Evolutionary conservation across 1,284 basidiomycete species (phyloP).

Genomic region (Trichosporon asahii): DNA sequence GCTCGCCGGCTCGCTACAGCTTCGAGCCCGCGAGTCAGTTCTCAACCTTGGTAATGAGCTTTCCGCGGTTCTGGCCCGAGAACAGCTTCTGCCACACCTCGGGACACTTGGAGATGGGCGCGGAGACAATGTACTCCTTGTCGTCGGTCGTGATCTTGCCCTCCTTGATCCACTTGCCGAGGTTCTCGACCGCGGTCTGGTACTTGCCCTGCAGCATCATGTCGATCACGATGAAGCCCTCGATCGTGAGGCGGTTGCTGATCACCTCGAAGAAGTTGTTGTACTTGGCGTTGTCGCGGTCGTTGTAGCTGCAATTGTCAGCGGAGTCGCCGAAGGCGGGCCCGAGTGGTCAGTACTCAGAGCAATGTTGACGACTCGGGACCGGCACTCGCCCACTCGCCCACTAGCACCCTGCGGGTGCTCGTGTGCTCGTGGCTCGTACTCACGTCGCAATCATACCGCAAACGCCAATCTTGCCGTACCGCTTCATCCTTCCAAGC

Average conservation of each 20-base stretch:
- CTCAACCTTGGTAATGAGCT: constrained; percentile 43
- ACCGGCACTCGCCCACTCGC: no score
- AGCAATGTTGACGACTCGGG: no score
- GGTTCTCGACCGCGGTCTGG: constrained; percentile 25
- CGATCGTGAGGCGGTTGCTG: constrained; percentile 49
- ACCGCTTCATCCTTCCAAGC: constrained; percentile 46
- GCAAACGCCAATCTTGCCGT: constrained; percentile 53
- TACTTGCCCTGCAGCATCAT: constrained; percentile 23
- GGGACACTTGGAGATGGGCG: constrained; percentile 43
- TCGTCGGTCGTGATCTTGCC: constrained; percentile 41
- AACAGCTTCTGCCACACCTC: constrained; percentile 42
- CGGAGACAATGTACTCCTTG: constrained; percentile 40
- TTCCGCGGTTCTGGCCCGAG: constrained; percentile 43
- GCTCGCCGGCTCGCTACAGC: background rate
- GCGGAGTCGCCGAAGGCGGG: no score
- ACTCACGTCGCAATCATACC: constrained; percentile 36
- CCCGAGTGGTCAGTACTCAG: no score
- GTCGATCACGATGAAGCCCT: constrained; percentile 53
- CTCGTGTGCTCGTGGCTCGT: no score
- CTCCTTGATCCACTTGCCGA: constrained; percentile 33
- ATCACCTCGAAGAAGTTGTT: constrained; percentile 46
- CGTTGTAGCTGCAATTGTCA: constrained; percentile 23
- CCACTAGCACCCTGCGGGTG: no score
- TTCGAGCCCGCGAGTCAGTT: constrained; percentile 1
- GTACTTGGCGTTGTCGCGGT: constrained; percentile 25